Percentiles rank a stretch among this genome's conserved stretches.
Evolutionary conservation across 257 asterid genomes (phyloP).

Genomic region (Nicotiana otophora): DNA sequence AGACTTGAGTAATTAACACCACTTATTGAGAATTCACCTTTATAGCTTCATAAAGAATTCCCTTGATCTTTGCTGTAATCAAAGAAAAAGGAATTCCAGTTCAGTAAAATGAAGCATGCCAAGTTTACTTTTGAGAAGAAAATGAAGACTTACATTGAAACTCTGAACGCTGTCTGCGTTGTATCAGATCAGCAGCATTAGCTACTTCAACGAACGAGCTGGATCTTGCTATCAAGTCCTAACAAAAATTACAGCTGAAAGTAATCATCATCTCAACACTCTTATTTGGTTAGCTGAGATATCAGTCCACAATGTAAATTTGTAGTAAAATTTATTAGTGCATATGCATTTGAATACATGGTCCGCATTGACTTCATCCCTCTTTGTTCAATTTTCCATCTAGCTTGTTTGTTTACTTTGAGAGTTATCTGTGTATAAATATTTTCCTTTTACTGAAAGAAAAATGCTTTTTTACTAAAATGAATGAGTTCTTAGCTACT

Average conservation of each 20-base stretch:
- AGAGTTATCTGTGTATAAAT: not conserved
- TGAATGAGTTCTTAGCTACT: not conserved
- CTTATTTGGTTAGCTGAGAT: not conserved
- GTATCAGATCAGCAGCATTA: slow-evolving; percentile 84
- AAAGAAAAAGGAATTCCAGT: slow-evolving; percentile 4
- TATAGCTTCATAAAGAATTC: slow-evolving; percentile 37
- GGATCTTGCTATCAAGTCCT: slow-evolving; percentile 82
- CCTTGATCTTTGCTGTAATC: slow-evolving; percentile 61
- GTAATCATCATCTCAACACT: slow-evolving; percentile 32
- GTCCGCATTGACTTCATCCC: not conserved
- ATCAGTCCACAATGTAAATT: not conserved
- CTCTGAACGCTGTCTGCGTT: slow-evolving; percentile 82
- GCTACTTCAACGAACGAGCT: slow-evolving; percentile 61
- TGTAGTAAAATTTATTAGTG: not conserved
- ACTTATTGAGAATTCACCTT: slow-evolving; percentile 40
- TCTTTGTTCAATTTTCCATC: not conserved
- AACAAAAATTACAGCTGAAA: slow-evolving; percentile 33
- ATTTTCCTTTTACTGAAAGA: not conserved
- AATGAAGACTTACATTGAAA: slow-evolving; percentile 53
- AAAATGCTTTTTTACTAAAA: not conserved
- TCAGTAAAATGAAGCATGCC: slow-evolving; percentile 4
- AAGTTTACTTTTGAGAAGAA: not conserved
- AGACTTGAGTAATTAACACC: not conserved
- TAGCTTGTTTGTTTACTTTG: not conserved
- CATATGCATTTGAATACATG: not conserved